Base-by-base conservation (phyloP, 139 green algal species). In the Penium margaritaceum region DNA sequence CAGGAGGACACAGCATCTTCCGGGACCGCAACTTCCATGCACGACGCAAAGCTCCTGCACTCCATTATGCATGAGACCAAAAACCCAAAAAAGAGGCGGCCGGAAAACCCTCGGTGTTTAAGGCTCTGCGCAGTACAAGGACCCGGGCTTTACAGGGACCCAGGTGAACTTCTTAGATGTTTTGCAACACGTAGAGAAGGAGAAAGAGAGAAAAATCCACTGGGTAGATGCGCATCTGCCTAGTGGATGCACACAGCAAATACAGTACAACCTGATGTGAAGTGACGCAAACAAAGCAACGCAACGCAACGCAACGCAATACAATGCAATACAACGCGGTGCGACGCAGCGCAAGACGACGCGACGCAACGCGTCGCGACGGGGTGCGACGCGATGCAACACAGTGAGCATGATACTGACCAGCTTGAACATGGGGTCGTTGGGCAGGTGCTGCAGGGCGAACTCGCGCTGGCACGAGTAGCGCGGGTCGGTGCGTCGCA, bases 401-500 rank as follows among this genome's bases (percentile, higher is more conserved):
- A 63, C 6, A 63, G 9, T n/a, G 54, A 29, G 64, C 15, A 63
- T 32, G 7, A 19, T 21, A 4, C 71, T 73, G 27, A 95, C 89
- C 63, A 96, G 84, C 85, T 92, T 91, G 88, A 97, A 97, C 54
- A 95, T 76, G 2, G 86, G 81, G 81, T 97, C 82, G 66, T 97
- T 78, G 2, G 94, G 90, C 76, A 98, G 81, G 86, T 97, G 88
- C 81, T 91, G 90, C 41, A 87, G 79, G 0, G 92, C 92, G 87
- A 96, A 96, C 36, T 90, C 91, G 27, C 91, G 85, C 86, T 96
- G 91, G 54, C 72, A 84, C 7, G 82, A 90, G 85, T 96, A 97
- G 33, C 93, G 89, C 5, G 93, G 93, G 85, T 98, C 93, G 2
- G 94, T 98, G 79, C 95, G 93, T 37, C 94, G 88, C 72, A 98